These are phyloP conservation scores for Corchorus capsularis DNA, from an alignment of 345 rosid species.

Conservation along the genomic window DNA sequence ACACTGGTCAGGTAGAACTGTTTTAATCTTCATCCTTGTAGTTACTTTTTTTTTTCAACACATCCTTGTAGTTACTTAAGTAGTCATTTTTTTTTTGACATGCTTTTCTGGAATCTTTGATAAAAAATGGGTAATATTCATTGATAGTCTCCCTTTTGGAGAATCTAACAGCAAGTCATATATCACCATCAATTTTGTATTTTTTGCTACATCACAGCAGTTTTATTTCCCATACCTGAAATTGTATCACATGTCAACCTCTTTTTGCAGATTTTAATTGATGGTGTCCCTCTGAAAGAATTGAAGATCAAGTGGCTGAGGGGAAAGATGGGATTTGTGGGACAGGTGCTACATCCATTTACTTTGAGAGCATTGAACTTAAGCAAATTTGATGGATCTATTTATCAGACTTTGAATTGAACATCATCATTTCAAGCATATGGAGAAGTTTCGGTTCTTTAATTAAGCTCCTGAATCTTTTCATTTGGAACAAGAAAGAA, in stretches of 20 bases:
- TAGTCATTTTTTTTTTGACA: neutral
- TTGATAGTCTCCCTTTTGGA: conserved; percentile 12
- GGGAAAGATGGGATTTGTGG: conserved; percentile 84
- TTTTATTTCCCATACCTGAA: conserved; percentile 7
- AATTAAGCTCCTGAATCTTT: no score
- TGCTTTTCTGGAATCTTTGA: neutral
- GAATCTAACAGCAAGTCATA: neutral
- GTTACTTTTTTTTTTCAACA: no score
- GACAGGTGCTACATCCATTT: conserved; percentile 62
- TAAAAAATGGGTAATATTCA: conserved; percentile 1
- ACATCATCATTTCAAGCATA: no score
- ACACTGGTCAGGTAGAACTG: no score
- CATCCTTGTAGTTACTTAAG: conserved; percentile 6
- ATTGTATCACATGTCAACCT: no score
- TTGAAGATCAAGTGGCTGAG: conserved; percentile 90
- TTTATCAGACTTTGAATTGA: no score
- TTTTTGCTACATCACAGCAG: neutral
- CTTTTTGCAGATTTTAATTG: conserved; percentile 68
- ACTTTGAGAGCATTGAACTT: conserved; percentile 7
- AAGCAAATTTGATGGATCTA: conserved; percentile 6
- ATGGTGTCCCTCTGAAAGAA: conserved; percentile 73
- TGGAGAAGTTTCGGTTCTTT: no score
- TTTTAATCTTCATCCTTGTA: conserved; percentile 15
- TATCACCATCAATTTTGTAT: neutral
- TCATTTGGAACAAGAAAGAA: no score